Percentiles rank a stretch among this genome's conserved stretches.
These are phyloP conservation scores for Blastobotrys aristatus DNA, from an alignment of 1,139 yeast species.

Conservation along the genomic window DNA sequence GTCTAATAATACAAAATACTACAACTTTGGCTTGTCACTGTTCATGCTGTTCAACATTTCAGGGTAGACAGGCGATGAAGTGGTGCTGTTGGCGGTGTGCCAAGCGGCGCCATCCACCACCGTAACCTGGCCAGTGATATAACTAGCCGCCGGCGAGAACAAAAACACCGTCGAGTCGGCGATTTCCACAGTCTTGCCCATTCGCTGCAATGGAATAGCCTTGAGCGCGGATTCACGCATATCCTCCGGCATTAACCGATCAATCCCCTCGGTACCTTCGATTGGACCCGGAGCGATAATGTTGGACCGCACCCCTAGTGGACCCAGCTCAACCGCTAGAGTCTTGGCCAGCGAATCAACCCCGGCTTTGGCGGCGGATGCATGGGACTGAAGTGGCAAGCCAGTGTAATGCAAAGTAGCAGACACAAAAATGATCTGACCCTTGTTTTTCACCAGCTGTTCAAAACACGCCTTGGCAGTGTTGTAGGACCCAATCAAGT, in stretches of 20 bases:
- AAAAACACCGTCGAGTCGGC: slow-evolving; percentile 84
- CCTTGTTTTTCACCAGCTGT: slow-evolving; percentile 60
- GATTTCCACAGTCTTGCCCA: slow-evolving; percentile 72
- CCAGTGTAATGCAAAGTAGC: slow-evolving; percentile 89
- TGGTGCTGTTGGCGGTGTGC: slow-evolving; percentile 56
- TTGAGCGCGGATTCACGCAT: slow-evolving; percentile 38
- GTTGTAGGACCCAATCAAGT: slow-evolving; percentile 78
- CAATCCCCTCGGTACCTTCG: slow-evolving; percentile 74
- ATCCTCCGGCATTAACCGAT: slow-evolving; percentile 47
- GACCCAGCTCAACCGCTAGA: slow-evolving; percentile 84
- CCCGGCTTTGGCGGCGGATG: slow-evolving; percentile 92
- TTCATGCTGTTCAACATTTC: slow-evolving; percentile 9
- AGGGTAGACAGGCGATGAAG: slow-evolving; percentile 12
- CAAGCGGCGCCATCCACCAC: slow-evolving; percentile 91
- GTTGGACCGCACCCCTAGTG: slow-evolving; percentile 74
- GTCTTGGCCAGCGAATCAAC: slow-evolving; percentile 80
- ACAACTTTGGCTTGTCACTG: slow-evolving; percentile 6
- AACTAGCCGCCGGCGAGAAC: slow-evolving; percentile 76
- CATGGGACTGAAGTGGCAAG: slow-evolving; percentile 79
- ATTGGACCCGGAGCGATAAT: slow-evolving; percentile 88
- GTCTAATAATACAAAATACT: neutral
- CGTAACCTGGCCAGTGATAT: slow-evolving; percentile 68
- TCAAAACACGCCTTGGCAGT: slow-evolving; percentile 76
- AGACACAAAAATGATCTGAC: slow-evolving; percentile 67
- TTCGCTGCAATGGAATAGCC: slow-evolving; percentile 68